These are phyloP conservation scores for Teratosphaeria nubilosa DNA, from an alignment of 2,329 filamentous ascomycete species.

Conservation along the genomic window DNA sequence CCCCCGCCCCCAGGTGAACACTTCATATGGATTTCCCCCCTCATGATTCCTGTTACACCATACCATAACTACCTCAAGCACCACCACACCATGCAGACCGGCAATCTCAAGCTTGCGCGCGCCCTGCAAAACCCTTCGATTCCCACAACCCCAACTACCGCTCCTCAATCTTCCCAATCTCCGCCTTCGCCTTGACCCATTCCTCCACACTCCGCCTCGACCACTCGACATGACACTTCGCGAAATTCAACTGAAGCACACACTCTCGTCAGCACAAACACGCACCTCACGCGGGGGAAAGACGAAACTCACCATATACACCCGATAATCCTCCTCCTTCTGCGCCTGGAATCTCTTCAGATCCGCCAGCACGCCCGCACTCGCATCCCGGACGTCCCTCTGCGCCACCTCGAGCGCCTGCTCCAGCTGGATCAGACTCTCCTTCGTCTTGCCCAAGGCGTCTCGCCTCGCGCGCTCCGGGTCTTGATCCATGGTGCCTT, in stretches of 20 bases:
- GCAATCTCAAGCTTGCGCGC: no score
- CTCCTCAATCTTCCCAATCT: slow-evolving; percentile 75
- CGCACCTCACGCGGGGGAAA: neutral
- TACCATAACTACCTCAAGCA: no score
- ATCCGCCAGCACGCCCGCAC: slow-evolving; percentile 76
- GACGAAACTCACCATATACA: slow-evolving; percentile 76
- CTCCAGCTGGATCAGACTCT: slow-evolving; percentile 76
- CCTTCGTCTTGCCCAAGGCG: slow-evolving; percentile 88
- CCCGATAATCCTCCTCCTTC: slow-evolving; percentile 86
- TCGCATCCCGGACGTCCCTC: slow-evolving; percentile 88
- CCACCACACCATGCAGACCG: no score
- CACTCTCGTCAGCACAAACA: neutral
- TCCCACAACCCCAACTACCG: slow-evolving; percentile 5
- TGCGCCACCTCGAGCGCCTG: slow-evolving; percentile 82
- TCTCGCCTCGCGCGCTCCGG: slow-evolving; percentile 87
- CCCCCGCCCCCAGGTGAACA: no score
- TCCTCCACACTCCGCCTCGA: slow-evolving; percentile 82
- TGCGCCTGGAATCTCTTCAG: slow-evolving; percentile 86
- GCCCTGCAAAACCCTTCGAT: no score
- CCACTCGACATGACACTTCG: slow-evolving; percentile 88
- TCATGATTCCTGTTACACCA: no score
- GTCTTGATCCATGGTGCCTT: slow-evolving; percentile 92
- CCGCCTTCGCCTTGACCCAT: slow-evolving; percentile 81
- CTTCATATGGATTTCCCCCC: no score
- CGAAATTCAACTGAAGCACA: slow-evolving; percentile 93